Evolutionary conservation across 129 eudicot species (phyloP).

Genomic region (Pseudognaphalium luteoalbum): DNA sequence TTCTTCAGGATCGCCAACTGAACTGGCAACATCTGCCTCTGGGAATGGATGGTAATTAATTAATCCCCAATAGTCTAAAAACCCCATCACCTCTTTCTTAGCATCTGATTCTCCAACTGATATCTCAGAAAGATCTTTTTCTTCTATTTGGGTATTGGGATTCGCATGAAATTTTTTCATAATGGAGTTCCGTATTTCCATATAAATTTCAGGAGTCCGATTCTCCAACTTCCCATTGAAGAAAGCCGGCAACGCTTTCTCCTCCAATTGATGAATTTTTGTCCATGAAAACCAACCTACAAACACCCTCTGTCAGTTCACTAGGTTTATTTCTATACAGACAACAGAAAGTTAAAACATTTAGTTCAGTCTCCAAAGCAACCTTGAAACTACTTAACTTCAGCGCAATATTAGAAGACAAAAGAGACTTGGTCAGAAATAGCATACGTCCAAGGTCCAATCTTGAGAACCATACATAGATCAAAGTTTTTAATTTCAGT

Average conservation of each 20-base stretch:
- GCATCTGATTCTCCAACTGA: conserved; percentile 73
- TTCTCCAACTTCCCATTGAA: conserved; percentile 77
- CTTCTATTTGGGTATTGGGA: conserved; percentile 40
- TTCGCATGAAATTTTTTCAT: conserved; percentile 68
- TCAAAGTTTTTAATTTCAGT: background rate
- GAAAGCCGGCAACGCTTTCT: conserved; percentile 75
- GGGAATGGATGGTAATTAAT: conserved; percentile 91
- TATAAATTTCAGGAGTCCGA: conserved; percentile 68
- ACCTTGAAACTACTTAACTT: background rate
- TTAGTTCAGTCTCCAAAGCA: background rate
- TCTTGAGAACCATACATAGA: background rate
- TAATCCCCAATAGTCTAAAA: conserved; percentile 95
- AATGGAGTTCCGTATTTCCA: conserved; percentile 86
- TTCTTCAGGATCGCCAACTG: conserved; percentile 42
- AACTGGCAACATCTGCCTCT: conserved; percentile 33
- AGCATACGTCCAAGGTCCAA: background rate
- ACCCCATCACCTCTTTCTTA: conserved; percentile 86
- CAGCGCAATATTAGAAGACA: background rate
- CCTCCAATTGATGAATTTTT: conserved; percentile 73
- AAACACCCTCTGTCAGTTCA: conserved; percentile 11
- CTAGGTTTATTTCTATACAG: conserved; percentile 3
- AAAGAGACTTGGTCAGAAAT: background rate
- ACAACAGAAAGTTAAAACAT: conserved; percentile 1
- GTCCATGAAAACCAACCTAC: conserved; percentile 98
- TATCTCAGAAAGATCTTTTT: conserved; percentile 72